Conservation (phyloP, 257 asterid species). For the Penstemon eatonii region DNA sequence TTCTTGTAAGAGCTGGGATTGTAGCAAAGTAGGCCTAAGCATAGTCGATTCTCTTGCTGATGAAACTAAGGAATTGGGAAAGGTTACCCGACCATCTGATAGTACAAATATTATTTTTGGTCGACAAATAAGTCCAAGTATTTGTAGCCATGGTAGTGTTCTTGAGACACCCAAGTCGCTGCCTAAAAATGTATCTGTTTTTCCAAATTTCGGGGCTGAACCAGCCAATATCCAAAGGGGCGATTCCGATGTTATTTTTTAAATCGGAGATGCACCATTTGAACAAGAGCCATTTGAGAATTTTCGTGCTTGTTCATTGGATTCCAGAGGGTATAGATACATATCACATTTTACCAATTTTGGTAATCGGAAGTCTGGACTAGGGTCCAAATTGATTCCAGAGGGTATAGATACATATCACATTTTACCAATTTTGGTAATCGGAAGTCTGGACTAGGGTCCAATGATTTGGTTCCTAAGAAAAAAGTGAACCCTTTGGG, state of each 20-base stretch:
- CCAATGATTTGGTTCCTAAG: slow-evolving; percentile 37
- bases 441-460: slow-evolving; percentile 41
- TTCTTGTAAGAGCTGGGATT: slow-evolving; percentile 60
- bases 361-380: slow-evolving; percentile 44
- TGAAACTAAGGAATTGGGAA: slow-evolving; percentile 41
- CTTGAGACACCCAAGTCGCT: slow-evolving; percentile 53
- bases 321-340: slow-evolving; percentile 42
- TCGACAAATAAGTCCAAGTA: slow-evolving; percentile 27
- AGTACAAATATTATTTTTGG: slow-evolving; percentile 65
- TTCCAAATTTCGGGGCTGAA: slow-evolving; percentile 36
- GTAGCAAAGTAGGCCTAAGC: slow-evolving; percentile 83
- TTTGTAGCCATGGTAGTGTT: slow-evolving; percentile 35
- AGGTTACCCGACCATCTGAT: slow-evolving; percentile 41
- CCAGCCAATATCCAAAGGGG: slow-evolving; percentile 37
- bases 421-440: slow-evolving; percentile 43
- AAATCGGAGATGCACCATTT: slow-evolving; percentile 50
- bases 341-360: slow-evolving; percentile 40
- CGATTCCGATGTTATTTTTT: slow-evolving; percentile 61
- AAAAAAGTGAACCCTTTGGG: slow-evolving; percentile 27
- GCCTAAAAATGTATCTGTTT: slow-evolving; percentile 55
- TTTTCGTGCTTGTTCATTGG: slow-evolving; percentile 60
- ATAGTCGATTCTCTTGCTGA: slow-evolving; percentile 75
- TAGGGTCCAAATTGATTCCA: too few relatives aligned
- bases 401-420: slow-evolving; percentile 32
- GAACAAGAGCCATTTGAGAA: slow-evolving; percentile 28